phyloP scores from a whole-genome alignment of 176 grass and related monocot genomes.

The Rhipidocladum racemiflorum region DNA sequence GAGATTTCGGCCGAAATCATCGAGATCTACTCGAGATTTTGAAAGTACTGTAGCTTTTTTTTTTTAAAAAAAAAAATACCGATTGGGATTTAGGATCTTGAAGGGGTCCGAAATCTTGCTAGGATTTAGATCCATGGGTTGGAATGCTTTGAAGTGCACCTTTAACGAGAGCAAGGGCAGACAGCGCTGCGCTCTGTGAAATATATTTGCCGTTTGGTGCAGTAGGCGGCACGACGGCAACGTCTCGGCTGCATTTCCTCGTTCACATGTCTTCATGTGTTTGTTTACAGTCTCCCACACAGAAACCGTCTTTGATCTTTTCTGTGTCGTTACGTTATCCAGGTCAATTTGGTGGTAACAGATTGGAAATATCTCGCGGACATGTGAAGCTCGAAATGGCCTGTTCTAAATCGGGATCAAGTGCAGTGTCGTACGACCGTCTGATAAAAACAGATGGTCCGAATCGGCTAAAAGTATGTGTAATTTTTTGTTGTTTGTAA shows the following conservation, averaged over 20 bases:
- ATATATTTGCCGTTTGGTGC: conserved; percentile 11
- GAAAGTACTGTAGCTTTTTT: too few relatives aligned
- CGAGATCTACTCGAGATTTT: too few relatives aligned
- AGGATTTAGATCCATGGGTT: too few relatives aligned
- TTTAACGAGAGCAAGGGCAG: conserved; percentile 29
- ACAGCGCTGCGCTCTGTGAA: conserved; percentile 29
- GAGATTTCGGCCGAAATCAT: too few relatives aligned
- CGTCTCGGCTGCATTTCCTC: conserved; percentile 20
- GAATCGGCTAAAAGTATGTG: too few relatives aligned
- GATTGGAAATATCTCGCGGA: neutral
- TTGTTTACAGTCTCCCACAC: neutral
- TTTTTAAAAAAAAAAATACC: too few relatives aligned
- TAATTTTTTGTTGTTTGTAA: too few relatives aligned
- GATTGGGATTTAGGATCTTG: too few relatives aligned
- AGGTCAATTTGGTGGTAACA: conserved; percentile 11
- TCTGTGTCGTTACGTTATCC: neutral
- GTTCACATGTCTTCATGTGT: neutral
- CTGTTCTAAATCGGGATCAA: too few relatives aligned
- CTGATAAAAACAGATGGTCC: too few relatives aligned
- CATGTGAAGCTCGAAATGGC: neutral
- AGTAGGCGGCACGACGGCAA: conserved; percentile 29
- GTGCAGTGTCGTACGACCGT: too few relatives aligned
- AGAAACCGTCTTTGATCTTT: neutral
- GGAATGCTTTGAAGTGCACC: conserved; percentile 32
- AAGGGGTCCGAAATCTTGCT: too few relatives aligned